A percentile compares a stretch with the other conserved stretches of the same genome.
phyloP scores from a whole-genome alignment of 495 filamentous ascomycete genomes.

The Achaetomiella virescens region DNA sequence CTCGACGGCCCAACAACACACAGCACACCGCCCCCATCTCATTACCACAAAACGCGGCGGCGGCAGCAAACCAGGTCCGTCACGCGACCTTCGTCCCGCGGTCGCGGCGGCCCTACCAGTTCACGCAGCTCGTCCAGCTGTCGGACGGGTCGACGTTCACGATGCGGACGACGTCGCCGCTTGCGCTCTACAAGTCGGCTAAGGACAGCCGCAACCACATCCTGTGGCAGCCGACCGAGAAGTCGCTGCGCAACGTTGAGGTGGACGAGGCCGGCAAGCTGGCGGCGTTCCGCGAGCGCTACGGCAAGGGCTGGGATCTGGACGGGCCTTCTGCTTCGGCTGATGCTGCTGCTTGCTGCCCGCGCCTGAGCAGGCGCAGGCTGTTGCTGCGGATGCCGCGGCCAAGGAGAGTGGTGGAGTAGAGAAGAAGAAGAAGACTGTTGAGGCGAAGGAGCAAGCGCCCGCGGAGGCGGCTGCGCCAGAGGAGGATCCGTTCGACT shows the following conservation, averaged over 20 bases:
- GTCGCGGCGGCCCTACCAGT: conserved; percentile 85
- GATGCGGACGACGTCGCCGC: conserved; percentile 79
- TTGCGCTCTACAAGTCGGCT: conserved; percentile 64
- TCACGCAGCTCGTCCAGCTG: conserved; percentile 91
- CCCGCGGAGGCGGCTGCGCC: conserved; percentile 19
- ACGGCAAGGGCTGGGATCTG: conserved; percentile 75
- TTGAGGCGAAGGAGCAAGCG: conserved; percentile 22
- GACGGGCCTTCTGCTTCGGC: conserved; percentile 15
- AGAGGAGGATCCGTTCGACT: conserved; percentile 41
- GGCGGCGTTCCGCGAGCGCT: conserved; percentile 74
- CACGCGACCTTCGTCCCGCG: conserved; percentile 85
- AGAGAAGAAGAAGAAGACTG: conserved; percentile 33
- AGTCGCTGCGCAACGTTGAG: conserved; percentile 77
- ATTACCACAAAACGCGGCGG: conserved; percentile 22
- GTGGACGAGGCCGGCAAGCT: conserved; percentile 92
- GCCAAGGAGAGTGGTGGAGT: conserved; percentile 10
- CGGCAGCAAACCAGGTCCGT: conserved; percentile 43
- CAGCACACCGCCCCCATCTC: background rate
- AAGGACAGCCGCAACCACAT: conserved; percentile 85
- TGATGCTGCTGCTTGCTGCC: too few species aligned
- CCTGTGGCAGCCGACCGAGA: conserved; percentile 80
- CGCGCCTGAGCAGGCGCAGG: conserved; percentile 15
- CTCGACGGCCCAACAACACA: background rate
- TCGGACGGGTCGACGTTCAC: conserved; percentile 87
- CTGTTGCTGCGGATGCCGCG: conserved; percentile 20